phyloP scores from a whole-genome alignment of 1,139 yeast genomes.

The Nakaseomyces sp. region DNA sequence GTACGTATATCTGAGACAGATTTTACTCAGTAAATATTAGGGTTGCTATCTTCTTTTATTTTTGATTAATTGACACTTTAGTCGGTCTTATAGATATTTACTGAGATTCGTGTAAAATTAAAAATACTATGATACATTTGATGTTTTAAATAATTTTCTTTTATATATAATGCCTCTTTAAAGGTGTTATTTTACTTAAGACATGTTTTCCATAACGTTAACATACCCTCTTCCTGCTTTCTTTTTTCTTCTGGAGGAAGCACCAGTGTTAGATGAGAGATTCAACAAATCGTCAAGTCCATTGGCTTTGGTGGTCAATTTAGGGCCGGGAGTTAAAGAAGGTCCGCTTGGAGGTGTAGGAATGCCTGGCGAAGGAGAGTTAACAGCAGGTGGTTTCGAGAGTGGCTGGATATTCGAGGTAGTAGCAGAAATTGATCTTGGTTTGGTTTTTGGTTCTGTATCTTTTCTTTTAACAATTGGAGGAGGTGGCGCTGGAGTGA shows the following conservation, averaged over 20 bases:
- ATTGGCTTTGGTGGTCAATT: constrained; percentile 26
- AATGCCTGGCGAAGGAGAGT: constrained; percentile 8
- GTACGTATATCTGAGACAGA: constrained; percentile 51
- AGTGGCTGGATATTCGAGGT: neutral
- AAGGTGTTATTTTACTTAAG: neutral
- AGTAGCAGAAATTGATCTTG: constrained; percentile 19
- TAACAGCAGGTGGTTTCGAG: constrained; percentile 1
- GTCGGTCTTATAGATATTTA: no score
- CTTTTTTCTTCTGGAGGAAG: constrained; percentile 38
- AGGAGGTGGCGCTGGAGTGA: constrained; percentile 67
- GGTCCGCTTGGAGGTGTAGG: constrained; percentile 6
- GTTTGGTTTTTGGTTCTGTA: constrained; percentile 31
- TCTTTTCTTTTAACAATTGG: constrained; percentile 41
- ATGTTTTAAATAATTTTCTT: neutral
- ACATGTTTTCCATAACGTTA: constrained; percentile 49
- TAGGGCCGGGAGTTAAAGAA: constrained; percentile 17
- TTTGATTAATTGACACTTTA: no score
- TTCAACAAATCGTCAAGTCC: constrained; percentile 66
- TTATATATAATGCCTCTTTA: neutral
- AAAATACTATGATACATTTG: neutral
- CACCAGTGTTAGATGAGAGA: constrained; percentile 23
- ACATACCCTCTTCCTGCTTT: constrained; percentile 66
- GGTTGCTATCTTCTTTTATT: no score
- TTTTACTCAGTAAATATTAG: constrained; percentile 34
- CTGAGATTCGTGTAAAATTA: constrained; percentile 8